A percentile compares a stretch with the other conserved stretches of the same genome.
Evolutionary conservation across 2,329 filamentous ascomycete genomes (phyloP).

Genomic region (Fusarium avenaceum): DNA sequence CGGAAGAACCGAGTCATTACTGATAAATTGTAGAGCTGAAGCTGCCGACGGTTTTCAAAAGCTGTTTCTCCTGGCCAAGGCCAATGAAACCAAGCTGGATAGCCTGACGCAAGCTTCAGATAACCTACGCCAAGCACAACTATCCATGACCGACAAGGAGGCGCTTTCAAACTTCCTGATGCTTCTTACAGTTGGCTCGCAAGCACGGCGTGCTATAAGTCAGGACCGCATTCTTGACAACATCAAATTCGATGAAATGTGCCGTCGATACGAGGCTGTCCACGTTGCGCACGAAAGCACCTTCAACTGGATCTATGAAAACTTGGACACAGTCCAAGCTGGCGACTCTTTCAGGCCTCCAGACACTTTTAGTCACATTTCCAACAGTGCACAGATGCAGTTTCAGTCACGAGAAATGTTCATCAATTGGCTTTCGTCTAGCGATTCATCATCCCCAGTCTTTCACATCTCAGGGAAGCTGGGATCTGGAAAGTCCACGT

Average conservation of each 20-base stretch:
- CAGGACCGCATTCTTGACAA: background rate
- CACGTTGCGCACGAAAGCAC: background rate
- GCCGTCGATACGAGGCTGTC: background rate
- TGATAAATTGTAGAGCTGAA: accelerated
- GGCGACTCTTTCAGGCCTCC: too few species aligned
- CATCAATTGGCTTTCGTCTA: background rate
- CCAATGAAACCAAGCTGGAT: background rate
- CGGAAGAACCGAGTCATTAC: accelerated
- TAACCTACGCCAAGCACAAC: background rate
- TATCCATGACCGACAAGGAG: accelerated
- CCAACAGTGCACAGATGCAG: too few species aligned
- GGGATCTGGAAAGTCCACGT: background rate
- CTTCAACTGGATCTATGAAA: background rate
- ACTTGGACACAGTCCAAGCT: too few species aligned
- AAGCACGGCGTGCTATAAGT: accelerated
- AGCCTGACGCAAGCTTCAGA: background rate
- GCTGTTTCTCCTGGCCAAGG: background rate
- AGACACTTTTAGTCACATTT: too few species aligned
- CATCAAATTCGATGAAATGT: background rate
- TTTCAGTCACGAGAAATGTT: background rate
- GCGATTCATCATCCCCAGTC: accelerated
- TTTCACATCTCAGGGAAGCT: background rate
- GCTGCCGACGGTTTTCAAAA: background rate
- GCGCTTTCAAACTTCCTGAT: accelerated
- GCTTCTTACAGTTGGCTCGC: accelerated